Conservation (phyloP, 1,139 yeast genomes). For the Zhuliangozyma blackwelliae region DNA sequence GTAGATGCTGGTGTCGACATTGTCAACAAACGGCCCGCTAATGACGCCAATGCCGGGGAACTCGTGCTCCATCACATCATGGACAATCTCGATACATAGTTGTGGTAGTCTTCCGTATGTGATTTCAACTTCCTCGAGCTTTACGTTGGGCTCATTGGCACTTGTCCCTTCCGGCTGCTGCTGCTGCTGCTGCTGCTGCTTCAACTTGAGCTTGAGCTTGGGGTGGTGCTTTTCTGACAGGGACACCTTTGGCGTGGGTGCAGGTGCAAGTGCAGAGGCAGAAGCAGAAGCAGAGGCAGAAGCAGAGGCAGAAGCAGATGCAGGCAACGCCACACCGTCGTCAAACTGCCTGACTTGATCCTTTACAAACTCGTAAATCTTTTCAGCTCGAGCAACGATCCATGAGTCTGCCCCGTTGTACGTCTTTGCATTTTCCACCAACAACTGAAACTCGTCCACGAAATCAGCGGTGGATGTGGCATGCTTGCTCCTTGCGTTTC, state of each 20-base stretch:
- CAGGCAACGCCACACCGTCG: conserved; percentile 3
- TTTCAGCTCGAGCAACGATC: conserved; percentile 55
- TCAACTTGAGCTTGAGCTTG: conserved; percentile 11
- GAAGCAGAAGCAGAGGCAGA: conserved; percentile 1
- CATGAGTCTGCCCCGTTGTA: conserved; percentile 62
- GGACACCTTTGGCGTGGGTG: conserved; percentile 7
- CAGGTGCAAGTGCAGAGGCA: not conserved
- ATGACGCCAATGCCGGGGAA: conserved; percentile 41
- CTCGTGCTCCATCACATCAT: conserved; percentile 39
- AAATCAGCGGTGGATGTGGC: conserved; percentile 33
- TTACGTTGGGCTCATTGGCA: not conserved
- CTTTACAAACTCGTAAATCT: conserved; percentile 39
- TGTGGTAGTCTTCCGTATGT: conserved; percentile 21
- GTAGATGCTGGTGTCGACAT: conserved; percentile 51
- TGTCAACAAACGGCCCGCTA: conserved; percentile 55
- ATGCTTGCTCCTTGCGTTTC: conserved; percentile 38
- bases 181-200: conserved; percentile 4
- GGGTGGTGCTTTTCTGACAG: conserved; percentile 5
- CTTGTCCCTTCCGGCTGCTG: not conserved
- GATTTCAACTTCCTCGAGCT: conserved; percentile 7
- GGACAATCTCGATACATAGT: conserved; percentile 22
- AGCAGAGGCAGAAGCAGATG: conserved; percentile 3
- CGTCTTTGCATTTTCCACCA: conserved; percentile 55
- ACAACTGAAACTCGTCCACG: conserved; percentile 49
- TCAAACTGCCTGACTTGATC: conserved; percentile 33